Percentiles rank a stretch among this genome's conserved stretches.
Conservation (phyloP, 192 early-diverging fungal genomes). For the Backusella sp. region DNA sequence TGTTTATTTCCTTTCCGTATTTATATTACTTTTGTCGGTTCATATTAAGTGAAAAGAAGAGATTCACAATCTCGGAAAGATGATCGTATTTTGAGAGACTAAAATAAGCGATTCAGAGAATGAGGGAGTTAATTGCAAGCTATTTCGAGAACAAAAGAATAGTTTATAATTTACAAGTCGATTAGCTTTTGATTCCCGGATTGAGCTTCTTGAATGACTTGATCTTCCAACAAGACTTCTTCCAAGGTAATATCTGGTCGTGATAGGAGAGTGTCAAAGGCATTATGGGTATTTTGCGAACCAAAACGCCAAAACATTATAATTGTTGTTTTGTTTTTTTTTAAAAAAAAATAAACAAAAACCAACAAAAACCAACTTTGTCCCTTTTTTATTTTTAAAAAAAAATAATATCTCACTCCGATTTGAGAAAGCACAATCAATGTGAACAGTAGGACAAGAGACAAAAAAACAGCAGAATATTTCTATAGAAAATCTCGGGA, state of each 20-base stretch:
- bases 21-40: slow-evolving; percentile 11
- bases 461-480: background rate
- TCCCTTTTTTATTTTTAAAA: background rate
- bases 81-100: slow-evolving; percentile 4
- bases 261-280: slow-evolving; percentile 89
- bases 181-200: slow-evolving; percentile 89
- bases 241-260: slow-evolving; percentile 87
- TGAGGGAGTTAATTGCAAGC: background rate
- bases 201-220: slow-evolving; percentile 94
- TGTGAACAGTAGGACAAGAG: background rate
- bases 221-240: slow-evolving; percentile 89
- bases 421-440: background rate
- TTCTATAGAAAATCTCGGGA: background rate
- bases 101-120: background rate
- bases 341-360: background rate
- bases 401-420: background rate
- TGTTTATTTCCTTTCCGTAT: background rate
- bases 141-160: background rate
- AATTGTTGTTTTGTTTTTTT: background rate
- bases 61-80: background rate
- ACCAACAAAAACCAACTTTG: background rate
- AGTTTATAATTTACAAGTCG: slow-evolving; percentile 59
- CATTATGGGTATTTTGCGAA: slow-evolving; percentile 77
- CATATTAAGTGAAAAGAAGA: slow-evolving; percentile 11
- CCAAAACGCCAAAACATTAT: slow-evolving; percentile 95